Evolutionary conservation across 2,329 filamentous ascomycete genomes (phyloP), one percentile per base, ranked within the genome.

Genomic region (Xylariales sp.): DNA sequence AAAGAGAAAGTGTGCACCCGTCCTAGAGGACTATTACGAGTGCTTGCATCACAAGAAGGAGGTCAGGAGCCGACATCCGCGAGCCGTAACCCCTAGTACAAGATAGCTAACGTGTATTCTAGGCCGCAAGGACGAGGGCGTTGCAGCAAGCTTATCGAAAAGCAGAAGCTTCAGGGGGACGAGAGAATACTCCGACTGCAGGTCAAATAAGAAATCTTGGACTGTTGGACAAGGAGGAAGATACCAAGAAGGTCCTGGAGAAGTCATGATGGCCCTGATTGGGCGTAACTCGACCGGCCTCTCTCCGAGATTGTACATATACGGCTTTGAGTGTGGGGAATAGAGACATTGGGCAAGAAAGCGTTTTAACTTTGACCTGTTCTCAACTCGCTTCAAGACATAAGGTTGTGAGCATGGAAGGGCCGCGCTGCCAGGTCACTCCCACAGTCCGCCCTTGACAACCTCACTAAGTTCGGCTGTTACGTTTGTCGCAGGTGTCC

Each of bases 31-130:
- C 64, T 98, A 98, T 74, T 95, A 96, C 65, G 93, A 98, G 73
- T 98, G 94, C 68, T 71, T 98, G 61, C 93, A 98, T 66, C 93
- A 98, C 76, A 89, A 86, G 76, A 98, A 98, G 74, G 93, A 98
- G 88, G 93, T 97, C 32, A 49, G 61, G 46, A 19, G n/a, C 32
- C 16, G 39, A 14, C 18, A 4, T 27, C n/a, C 24, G 8, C 24
- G n/a, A n/a, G 20, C 16, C 16, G 24, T 32, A 25, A 19, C 4
- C 24, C 25, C 34, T 27, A 19, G 28, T 16, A 18, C 12, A 34
- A 21, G 27, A 29, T 19, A 35, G 19, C 46, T 45, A 33, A 47
- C 39, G 24, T 20, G 32, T 39, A 6, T 14, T 16, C 54, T 56
- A 95, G 91, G 84, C 82, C 58, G 81, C 86, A 41, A 84, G 90